A percentile compares a stretch with the other conserved stretches of the same genome.
phyloP scores from a whole-genome alignment of 495 filamentous ascomycete species.

The Chaetomium tenue region DNA sequence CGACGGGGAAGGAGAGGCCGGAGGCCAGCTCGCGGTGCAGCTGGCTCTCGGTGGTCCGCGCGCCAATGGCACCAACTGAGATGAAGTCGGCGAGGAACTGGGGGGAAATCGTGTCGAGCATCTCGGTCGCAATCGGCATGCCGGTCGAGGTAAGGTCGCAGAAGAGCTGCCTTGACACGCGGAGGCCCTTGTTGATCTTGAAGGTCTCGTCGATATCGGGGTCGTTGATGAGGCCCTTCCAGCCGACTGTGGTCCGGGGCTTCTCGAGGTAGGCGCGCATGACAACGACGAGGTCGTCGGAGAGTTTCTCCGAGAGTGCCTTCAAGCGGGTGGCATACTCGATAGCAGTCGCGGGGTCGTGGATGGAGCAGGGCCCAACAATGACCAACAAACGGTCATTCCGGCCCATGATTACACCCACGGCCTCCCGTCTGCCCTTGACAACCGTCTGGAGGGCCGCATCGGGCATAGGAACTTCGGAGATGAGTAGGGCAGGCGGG shows the following conservation, averaged over 20 bases:
- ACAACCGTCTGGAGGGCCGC: slow-evolving; percentile 67
- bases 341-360: slow-evolving; percentile 83
- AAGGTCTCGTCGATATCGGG: slow-evolving; percentile 96
- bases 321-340: slow-evolving; percentile 83
- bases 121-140: slow-evolving; percentile 93
- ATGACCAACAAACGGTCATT: slow-evolving; percentile 91
- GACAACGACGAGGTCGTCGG: slow-evolving; percentile 81
- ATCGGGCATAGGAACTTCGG: slow-evolving; percentile 79
- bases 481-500: slow-evolving; percentile 79
- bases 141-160: slow-evolving; percentile 79
- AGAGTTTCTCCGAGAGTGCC: slow-evolving; percentile 67
- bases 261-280: slow-evolving; percentile 99
- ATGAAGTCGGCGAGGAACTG: slow-evolving; percentile 91
- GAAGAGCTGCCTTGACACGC: slow-evolving; percentile 85
- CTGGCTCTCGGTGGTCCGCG: slow-evolving; percentile 95
- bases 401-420: slow-evolving; percentile 72
- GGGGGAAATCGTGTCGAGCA: slow-evolving; percentile 98
- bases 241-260: slow-evolving; percentile 97
- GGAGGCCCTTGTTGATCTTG: slow-evolving; percentile 98
- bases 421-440: slow-evolving; percentile 75
- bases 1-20: slow-evolving; percentile 96
- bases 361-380: slow-evolving; percentile 94
- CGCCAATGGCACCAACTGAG: slow-evolving; percentile 92
- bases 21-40: slow-evolving; percentile 92
- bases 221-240: slow-evolving; percentile 99